Percentiles rank a stretch among this genome's conserved stretches.
Conservation (phyloP, 2,329 filamentous ascomycete species). For the Arthrinium puccinioides region DNA sequence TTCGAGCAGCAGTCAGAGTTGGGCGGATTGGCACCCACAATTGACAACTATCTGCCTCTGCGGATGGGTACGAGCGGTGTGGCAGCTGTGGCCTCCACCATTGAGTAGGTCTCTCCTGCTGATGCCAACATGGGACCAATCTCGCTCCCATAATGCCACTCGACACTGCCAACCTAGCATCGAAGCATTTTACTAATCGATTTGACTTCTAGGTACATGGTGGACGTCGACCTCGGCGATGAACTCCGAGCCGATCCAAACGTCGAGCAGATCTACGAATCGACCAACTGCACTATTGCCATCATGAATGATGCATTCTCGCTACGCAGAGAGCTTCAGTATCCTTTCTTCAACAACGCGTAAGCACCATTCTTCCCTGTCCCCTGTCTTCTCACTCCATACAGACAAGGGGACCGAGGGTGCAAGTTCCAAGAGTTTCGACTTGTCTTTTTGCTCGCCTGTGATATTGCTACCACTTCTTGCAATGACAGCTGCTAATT, state of each 20-base stretch:
- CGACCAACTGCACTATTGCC: slow-evolving; percentile 3
- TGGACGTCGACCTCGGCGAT: slow-evolving; percentile 9
- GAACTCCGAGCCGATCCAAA: slow-evolving; percentile 7
- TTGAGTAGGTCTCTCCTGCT: neutral
- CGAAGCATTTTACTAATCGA: neutral
- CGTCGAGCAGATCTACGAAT: slow-evolving; percentile 2
- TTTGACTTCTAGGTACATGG: slow-evolving; percentile 5
- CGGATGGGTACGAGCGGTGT: slow-evolving; percentile 8
- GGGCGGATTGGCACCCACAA: slow-evolving; percentile 8
- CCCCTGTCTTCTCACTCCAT: neutral
- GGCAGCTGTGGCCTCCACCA: neutral
- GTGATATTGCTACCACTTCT: no score
- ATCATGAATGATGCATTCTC: slow-evolving; percentile 29
- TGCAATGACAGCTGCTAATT: no score
- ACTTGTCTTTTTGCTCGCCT: no score
- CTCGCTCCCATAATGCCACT: no score
- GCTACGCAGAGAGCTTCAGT: slow-evolving; percentile 8
- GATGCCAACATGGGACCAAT: no score
- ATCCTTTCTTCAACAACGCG: slow-evolving; percentile 12
- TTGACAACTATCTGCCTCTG: slow-evolving; percentile 10
- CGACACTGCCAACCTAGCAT: no score
- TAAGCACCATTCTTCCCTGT: neutral
- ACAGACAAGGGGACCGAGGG: no score
- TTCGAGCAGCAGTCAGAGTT: slow-evolving; percentile 9
- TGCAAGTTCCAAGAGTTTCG: no score